Conservation (phyloP, 495 filamentous ascomycete species). For the Evansstolkia leycettana region DNA sequence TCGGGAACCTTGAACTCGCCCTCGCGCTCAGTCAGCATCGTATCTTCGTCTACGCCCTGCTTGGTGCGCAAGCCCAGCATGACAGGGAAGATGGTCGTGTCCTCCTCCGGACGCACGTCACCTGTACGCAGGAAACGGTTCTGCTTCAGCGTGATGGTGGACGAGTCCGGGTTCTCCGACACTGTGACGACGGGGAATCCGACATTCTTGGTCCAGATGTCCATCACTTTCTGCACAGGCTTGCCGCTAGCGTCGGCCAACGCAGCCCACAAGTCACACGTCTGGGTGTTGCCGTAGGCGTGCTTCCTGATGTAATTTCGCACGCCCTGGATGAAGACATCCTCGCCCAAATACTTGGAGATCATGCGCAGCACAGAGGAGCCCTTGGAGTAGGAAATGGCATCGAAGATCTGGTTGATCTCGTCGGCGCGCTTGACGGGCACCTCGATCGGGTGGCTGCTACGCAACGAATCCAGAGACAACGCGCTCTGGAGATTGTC, state of each 20-base stretch:
- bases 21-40: constrained; percentile 62
- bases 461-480: constrained; percentile 77
- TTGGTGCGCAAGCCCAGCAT: constrained; percentile 49
- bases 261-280: constrained; percentile 82
- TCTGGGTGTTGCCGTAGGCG: constrained; percentile 64
- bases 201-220: constrained; percentile 58
- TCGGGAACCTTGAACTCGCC: constrained; percentile 53
- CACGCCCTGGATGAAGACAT: constrained; percentile 87
- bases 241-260: constrained; percentile 86
- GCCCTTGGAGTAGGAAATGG: constrained; percentile 95
- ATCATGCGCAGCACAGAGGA: constrained; percentile 96
- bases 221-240: constrained; percentile 62
- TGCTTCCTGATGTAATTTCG: constrained; percentile 89
- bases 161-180: constrained; percentile 34
- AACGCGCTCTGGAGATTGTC: constrained; percentile 84
- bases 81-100: constrained; percentile 58
- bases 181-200: constrained; percentile 55
- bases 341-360: constrained; percentile 87
- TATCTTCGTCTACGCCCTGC: constrained; percentile 42
- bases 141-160: constrained; percentile 46
- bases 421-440: constrained; percentile 91
- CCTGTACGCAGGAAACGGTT: constrained; percentile 58
- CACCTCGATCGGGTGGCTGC: constrained; percentile 94
- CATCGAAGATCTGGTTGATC: constrained; percentile 98
- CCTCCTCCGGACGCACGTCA: constrained; percentile 54